A percentile compares a stretch with the other conserved stretches of the same genome.
These are phyloP conservation scores for Excoecaria cochinchinensis DNA, from an alignment of 345 rosid genomes.

Conservation along the genomic window DNA sequence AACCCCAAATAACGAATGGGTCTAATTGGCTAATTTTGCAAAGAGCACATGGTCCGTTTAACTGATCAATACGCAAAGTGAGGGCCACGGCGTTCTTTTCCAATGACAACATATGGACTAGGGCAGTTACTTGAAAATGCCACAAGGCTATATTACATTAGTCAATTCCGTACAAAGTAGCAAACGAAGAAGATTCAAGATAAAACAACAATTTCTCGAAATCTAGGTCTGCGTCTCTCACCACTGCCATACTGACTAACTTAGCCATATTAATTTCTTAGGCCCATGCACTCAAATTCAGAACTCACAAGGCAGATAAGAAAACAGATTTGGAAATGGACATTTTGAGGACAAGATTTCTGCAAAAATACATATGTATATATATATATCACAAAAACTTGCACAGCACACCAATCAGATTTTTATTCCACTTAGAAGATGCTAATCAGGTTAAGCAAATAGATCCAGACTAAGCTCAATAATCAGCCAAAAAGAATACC, in stretches of 20 bases:
- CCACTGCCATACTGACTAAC: neutral
- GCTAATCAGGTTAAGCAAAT: neutral
- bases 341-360: neutral
- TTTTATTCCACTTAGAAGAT: neutral
- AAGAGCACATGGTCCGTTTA: neutral
- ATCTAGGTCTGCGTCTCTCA: neutral
- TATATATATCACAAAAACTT: neutral
- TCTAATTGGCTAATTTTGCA: neutral
- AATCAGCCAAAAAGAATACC: neutral
- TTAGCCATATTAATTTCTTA: neutral
- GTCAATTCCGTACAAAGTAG: neutral
- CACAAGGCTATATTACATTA: neutral
- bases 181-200: neutral
- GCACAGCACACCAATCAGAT: neutral
- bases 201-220: neutral
- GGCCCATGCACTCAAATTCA: neutral
- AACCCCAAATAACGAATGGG: neutral
- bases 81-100: too few relatives aligned
- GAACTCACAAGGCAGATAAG: neutral
- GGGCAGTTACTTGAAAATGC: neutral
- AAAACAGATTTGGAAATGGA: neutral
- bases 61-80: neutral
- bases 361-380: neutral
- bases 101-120: neutral
- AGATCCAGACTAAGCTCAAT: neutral